These are phyloP conservation scores for Quercus ilex DNA, from an alignment of 306 rosid genomes.

Conservation along the genomic window DNA sequence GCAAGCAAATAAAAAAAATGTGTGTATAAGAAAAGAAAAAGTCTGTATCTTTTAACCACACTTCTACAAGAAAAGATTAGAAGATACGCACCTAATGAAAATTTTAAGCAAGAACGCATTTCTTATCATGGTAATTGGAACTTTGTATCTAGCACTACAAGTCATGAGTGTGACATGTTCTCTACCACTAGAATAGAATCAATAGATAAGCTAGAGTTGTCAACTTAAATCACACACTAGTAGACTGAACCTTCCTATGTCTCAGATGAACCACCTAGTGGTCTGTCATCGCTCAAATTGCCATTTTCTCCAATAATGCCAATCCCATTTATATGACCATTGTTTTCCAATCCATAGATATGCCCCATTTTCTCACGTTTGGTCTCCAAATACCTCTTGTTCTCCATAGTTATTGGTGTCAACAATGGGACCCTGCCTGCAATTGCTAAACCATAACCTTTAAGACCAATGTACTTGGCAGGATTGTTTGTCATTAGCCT, in stretches of 20 bases:
- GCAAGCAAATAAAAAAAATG: too few relatives aligned
- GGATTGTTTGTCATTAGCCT: constrained; percentile 45
- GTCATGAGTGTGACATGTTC: neutral
- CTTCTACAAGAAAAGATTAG: too few relatives aligned
- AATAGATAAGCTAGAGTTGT: neutral
- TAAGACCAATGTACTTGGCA: constrained; percentile 31
- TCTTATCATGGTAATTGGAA: neutral
- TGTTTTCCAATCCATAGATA: constrained; percentile 10
- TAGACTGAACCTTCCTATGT: neutral
- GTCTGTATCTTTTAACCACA: too few relatives aligned
- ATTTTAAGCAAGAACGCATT: neutral
- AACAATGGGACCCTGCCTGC: constrained; percentile 37
- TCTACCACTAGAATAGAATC: neutral
- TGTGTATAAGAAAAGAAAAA: too few relatives aligned
- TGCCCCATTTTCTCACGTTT: constrained; percentile 23
- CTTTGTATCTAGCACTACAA: neutral
- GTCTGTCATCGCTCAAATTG: neutral
- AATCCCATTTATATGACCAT: constrained; percentile 7
- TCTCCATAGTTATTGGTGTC: constrained; percentile 25
- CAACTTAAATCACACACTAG: neutral
- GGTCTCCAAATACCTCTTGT: constrained; percentile 25
- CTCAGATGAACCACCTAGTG: neutral
- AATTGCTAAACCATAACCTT: constrained; percentile 43
- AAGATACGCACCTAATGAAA: neutral
- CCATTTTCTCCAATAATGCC: constrained; percentile 1